A percentile compares a stretch with the other conserved stretches of the same genome.
phyloP scores from a whole-genome alignment of 1,284 basidiomycete species.

The Cutaneotrichosporon sp. region DNA sequence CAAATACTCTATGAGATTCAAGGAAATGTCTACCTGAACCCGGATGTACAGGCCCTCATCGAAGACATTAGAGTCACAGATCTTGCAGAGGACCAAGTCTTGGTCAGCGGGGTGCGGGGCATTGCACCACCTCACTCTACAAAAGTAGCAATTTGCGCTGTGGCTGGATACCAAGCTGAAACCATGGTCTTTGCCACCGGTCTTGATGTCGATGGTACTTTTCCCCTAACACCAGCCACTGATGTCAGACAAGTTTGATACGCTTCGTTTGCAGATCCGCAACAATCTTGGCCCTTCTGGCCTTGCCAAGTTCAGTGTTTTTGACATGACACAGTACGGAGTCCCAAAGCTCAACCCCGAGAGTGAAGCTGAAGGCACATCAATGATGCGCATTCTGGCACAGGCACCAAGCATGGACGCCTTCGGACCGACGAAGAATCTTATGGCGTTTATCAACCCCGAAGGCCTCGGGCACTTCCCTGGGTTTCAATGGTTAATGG shows the following conservation, averaged over 20 bases:
- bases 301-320: constrained; percentile 3
- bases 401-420: constrained; percentile 20
- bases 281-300: constrained; percentile 2
- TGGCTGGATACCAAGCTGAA: constrained; percentile 29
- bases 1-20: constrained; percentile 24
- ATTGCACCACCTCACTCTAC: constrained; percentile 27
- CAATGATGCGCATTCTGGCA: constrained; percentile 25
- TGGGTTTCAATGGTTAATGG: constrained; percentile 16
- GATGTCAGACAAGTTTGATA: constrained; percentile 20
- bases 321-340: constrained; percentile 26
- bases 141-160: constrained; percentile 25
- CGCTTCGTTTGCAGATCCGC: constrained; percentile 20
- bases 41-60: constrained; percentile 29
- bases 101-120: constrained; percentile 22
- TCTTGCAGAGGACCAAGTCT: constrained; percentile 20
- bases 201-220: constrained; percentile 13
- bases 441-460: constrained; percentile 13
- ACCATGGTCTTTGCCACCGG: constrained; percentile 18
- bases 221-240: background rate
- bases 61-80: constrained; percentile 17
- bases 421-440: constrained; percentile 6
- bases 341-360: constrained; percentile 17
- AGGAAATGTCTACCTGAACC: constrained; percentile 28
- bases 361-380: constrained; percentile 22
- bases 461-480: constrained; percentile 22